A percentile compares a stretch with the other conserved stretches of the same genome.
phyloP scores from a whole-genome alignment of 257 asterid species.

The Catharanthus roseus region DNA sequence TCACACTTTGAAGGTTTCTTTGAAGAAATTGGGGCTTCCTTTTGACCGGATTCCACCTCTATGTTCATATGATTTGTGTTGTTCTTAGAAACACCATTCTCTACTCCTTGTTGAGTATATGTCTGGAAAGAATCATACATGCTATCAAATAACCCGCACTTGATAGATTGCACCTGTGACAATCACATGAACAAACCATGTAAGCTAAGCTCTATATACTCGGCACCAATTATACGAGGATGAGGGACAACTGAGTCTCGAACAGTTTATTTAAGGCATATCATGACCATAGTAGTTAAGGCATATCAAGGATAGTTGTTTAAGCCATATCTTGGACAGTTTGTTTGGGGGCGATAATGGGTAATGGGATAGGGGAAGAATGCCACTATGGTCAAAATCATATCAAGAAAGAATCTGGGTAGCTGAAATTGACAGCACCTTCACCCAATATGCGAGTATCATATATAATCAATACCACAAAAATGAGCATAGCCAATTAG shows the following conservation, averaged over 20 bases:
- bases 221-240: background rate
- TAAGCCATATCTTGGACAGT: too few relatives aligned
- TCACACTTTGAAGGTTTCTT: constrained; percentile 24
- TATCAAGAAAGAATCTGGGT: background rate
- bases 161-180: constrained; percentile 68
- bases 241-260: background rate
- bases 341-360: background rate
- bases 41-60: constrained; percentile 54
- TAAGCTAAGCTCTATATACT: background rate
- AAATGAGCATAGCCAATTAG: constrained; percentile 1
- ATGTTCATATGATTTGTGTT: constrained; percentile 42
- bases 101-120: constrained; percentile 28
- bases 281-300: background rate
- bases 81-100: constrained; percentile 31
- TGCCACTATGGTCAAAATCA: background rate
- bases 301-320: background rate
- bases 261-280: background rate
- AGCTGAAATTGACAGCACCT: background rate
- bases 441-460: background rate
- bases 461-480: background rate
- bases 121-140: constrained; percentile 56
- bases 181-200: constrained; percentile 20
- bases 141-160: constrained; percentile 66
- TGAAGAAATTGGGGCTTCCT: constrained; percentile 29
- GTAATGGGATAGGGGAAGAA: background rate